A percentile compares a stretch with the other conserved stretches of the same genome.
Conservation (phyloP, 2,329 filamentous ascomycete species). For the Fusarium sambucinum region DNA sequence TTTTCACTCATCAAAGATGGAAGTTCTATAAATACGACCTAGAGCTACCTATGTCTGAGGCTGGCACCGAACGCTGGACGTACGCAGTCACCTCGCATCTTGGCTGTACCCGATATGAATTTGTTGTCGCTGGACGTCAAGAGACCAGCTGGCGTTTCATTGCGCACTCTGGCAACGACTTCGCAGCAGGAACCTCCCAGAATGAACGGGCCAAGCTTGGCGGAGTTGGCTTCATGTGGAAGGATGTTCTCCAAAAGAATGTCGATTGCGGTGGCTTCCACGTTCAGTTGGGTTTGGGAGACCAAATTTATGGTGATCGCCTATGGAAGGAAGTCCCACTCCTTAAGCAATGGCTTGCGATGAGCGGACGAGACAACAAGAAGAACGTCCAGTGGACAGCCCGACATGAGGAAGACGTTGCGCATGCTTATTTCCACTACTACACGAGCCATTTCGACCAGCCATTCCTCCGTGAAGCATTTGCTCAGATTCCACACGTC, state of each 20-base stretch:
- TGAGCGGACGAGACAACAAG: slow-evolving; percentile 91
- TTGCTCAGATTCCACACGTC: slow-evolving; percentile 96
- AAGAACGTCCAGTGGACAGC: slow-evolving; percentile 94
- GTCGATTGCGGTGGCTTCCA: slow-evolving; percentile 97
- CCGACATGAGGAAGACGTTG: slow-evolving; percentile 93
- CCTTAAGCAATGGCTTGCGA: slow-evolving; percentile 93
- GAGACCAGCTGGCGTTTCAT: slow-evolving; percentile 97
- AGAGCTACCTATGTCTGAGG: slow-evolving; percentile 89
- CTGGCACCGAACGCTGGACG: slow-evolving; percentile 85
- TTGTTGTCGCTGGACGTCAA: slow-evolving; percentile 88
- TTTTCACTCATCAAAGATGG: slow-evolving; percentile 93
- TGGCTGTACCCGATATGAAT: slow-evolving; percentile 98
- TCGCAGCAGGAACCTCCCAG: slow-evolving; percentile 86
- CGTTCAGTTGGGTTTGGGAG: slow-evolving; percentile 88
- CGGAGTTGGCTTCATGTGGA: slow-evolving; percentile 97
- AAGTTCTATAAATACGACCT: slow-evolving; percentile 96
- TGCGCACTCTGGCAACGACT: slow-evolving; percentile 96
- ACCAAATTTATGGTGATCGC: slow-evolving; percentile 95
- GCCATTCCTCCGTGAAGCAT: slow-evolving; percentile 91
- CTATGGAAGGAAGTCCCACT: slow-evolving; percentile 96
- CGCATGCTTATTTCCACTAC: slow-evolving; percentile 98
- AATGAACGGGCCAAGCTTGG: slow-evolving; percentile 88
- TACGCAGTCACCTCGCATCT: slow-evolving; percentile 98
- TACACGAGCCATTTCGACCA: slow-evolving; percentile 99
- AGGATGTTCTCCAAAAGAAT: slow-evolving; percentile 97